Conservation (phyloP, 768 basidiomycete genomes). For the Rhodosporidiobolus sp. region DNA sequence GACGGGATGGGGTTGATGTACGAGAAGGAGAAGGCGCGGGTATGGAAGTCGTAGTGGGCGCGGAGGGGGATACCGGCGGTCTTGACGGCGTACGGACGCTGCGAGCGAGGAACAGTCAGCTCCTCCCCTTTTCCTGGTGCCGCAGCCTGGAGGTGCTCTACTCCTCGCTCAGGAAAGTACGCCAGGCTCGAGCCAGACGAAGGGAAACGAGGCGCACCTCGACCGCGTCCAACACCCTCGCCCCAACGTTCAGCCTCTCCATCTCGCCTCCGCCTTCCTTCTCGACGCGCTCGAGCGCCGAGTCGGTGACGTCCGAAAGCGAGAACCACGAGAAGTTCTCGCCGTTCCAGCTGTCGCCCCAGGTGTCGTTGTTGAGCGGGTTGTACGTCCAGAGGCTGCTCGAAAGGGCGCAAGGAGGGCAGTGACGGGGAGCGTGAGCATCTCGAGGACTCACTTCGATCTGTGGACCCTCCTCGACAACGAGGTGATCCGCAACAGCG, state of each 20-base stretch:
- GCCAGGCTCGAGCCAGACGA: no score
- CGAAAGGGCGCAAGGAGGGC: background rate
- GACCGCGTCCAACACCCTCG: slow-evolving; percentile 68
- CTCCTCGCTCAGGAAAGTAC: no score
- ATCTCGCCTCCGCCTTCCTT: slow-evolving; percentile 56
- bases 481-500: no score
- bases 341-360: slow-evolving; percentile 62
- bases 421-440: background rate
- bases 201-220: slow-evolving; percentile 52
- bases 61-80: slow-evolving; percentile 71
- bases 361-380: slow-evolving; percentile 70
- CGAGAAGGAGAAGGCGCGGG: slow-evolving; percentile 29
- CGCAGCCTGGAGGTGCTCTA: no score
- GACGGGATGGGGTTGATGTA: slow-evolving; percentile 63
- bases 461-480: no score
- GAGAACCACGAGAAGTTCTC: slow-evolving; percentile 96
- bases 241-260: slow-evolving; percentile 76
- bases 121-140: no score
- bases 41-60: slow-evolving; percentile 25
- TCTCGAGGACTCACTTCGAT: background rate
- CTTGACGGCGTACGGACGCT: slow-evolving; percentile 85
- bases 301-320: slow-evolving; percentile 28
- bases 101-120: background rate
- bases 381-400: slow-evolving; percentile 91
- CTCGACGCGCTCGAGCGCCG: slow-evolving; percentile 36